phyloP scores from a whole-genome alignment of 495 filamentous ascomycete species.

The Talaromyces ruber region DNA sequence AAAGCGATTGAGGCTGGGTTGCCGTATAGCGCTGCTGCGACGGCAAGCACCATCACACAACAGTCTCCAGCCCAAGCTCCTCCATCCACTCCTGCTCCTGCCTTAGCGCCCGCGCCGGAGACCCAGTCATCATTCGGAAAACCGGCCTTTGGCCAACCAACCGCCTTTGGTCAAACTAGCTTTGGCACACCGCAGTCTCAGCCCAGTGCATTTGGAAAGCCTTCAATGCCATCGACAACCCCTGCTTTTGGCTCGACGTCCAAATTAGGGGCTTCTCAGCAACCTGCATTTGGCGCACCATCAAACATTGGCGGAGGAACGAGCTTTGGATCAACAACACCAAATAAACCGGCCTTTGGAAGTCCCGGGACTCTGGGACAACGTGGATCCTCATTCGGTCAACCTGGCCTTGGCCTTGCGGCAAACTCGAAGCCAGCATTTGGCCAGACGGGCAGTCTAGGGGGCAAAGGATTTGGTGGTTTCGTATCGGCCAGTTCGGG shows the following conservation, averaged over 20 bases:
- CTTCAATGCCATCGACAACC: constrained; percentile 11
- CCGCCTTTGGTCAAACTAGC: constrained; percentile 19
- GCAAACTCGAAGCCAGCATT: constrained; percentile 25
- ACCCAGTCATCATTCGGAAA: constrained; percentile 29
- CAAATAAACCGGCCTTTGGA: constrained; percentile 18
- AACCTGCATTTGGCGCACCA: constrained; percentile 42
- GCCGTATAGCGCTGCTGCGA: constrained; percentile 60
- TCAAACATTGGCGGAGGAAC: constrained; percentile 21
- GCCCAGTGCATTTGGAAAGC: constrained; percentile 16
- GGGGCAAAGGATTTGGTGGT: constrained; percentile 4
- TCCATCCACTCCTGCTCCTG: constrained; percentile 13
- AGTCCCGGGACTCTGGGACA: constrained; percentile 19
- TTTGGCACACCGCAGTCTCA: constrained; percentile 10
- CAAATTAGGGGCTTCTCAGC: constrained; percentile 17
- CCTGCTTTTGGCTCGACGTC: constrained; percentile 2
- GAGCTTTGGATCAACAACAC: constrained; percentile 19
- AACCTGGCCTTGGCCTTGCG: constrained; percentile 41
- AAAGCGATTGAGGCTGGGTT: constrained; percentile 70
- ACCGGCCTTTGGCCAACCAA: constrained; percentile 29
- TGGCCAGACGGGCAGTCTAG: constrained; percentile 24
- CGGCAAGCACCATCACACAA: constrained; percentile 25
- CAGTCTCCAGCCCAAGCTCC: constrained; percentile 17
- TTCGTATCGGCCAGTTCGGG: constrained; percentile 1
- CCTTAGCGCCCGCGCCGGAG: constrained; percentile 14
- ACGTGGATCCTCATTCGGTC: constrained; percentile 19